Conservation (phyloP, 1,284 basidiomycete species). For the Bjerkandera adusta region DNA sequence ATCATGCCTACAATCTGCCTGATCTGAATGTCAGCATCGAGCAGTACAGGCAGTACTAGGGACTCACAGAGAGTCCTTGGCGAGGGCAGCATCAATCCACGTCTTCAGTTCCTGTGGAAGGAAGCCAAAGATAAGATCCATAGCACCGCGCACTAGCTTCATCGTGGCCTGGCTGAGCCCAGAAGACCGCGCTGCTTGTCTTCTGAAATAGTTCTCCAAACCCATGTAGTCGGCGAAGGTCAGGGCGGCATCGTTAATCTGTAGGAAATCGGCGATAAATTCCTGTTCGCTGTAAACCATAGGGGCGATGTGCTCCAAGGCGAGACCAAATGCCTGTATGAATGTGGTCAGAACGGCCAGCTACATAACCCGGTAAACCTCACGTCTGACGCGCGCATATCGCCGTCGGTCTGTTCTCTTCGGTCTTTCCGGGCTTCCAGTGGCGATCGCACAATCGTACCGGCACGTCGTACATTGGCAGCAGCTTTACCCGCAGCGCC, state of each 20-base stretch:
- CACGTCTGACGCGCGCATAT: conserved; percentile 69
- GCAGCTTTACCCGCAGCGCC: conserved; percentile 44
- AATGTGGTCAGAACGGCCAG: conserved; percentile 10
- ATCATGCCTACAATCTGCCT: conserved; percentile 89
- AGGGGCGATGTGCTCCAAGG: conserved; percentile 77
- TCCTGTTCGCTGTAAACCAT: conserved; percentile 82
- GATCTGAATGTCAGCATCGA: conserved; percentile 6
- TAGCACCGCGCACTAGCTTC: conserved; percentile 82
- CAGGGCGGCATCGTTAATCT: conserved; percentile 83
- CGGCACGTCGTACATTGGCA: conserved; percentile 68
- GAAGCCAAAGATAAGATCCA: conserved; percentile 97
- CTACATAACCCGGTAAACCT: background rate
- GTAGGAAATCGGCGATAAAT: conserved; percentile 91
- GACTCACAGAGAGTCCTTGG: conserved; percentile 77
- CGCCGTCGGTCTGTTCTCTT: conserved; percentile 56
- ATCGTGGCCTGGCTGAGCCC: conserved; percentile 67
- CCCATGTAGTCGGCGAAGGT: conserved; percentile 97
- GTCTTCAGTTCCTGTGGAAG: conserved; percentile 79
- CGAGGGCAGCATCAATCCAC: conserved; percentile 81
- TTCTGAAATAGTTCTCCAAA: conserved; percentile 90
- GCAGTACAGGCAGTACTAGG: background rate
- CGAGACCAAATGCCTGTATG: conserved; percentile 67
- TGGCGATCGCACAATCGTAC: conserved; percentile 73
- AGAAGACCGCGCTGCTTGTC: conserved; percentile 79
- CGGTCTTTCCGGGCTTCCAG: conserved; percentile 61